Evolutionary conservation across 306 rosid species (phyloP).

Genomic region (Acmispon strigosus): DNA sequence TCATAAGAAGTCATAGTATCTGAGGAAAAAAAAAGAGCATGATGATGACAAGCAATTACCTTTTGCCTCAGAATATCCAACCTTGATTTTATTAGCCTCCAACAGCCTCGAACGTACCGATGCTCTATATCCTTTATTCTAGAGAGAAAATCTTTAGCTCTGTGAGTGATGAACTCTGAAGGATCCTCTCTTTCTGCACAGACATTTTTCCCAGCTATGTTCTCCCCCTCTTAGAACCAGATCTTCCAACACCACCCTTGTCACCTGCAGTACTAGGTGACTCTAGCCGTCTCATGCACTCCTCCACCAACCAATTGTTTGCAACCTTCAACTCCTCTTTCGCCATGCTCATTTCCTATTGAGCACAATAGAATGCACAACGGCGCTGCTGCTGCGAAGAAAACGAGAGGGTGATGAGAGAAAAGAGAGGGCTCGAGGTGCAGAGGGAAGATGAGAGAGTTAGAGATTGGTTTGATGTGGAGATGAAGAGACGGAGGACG

Average conservation of each 20-base stretch:
- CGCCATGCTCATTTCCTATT: too few relatives aligned
- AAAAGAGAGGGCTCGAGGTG: too few relatives aligned
- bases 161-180: slow-evolving; percentile 91
- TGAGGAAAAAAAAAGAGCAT: too few relatives aligned
- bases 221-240: slow-evolving; percentile 39
- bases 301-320: slow-evolving; percentile 16
- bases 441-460: too few relatives aligned
- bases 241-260: slow-evolving; percentile 31
- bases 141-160: slow-evolving; percentile 87
- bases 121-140: slow-evolving; percentile 94
- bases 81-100: slow-evolving; percentile 80
- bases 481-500: too few relatives aligned
- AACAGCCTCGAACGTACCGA: slow-evolving; percentile 64
- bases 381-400: too few relatives aligned
- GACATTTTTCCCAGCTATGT: slow-evolving; percentile 35
- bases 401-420: too few relatives aligned
- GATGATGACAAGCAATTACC: slow-evolving; percentile 37
- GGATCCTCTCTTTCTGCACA: slow-evolving; percentile 87
- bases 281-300: slow-evolving; percentile 22
- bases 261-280: slow-evolving; percentile 16
- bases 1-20: slow-evolving; percentile 6
- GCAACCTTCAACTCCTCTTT: slow-evolving; percentile 26
- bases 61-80: slow-evolving; percentile 74
- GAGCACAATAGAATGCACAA: too few relatives aligned
- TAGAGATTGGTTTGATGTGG: too few relatives aligned